phyloP scores from a whole-genome alignment of 805 yeast species.

The Cyberlindnera saturnus region DNA sequence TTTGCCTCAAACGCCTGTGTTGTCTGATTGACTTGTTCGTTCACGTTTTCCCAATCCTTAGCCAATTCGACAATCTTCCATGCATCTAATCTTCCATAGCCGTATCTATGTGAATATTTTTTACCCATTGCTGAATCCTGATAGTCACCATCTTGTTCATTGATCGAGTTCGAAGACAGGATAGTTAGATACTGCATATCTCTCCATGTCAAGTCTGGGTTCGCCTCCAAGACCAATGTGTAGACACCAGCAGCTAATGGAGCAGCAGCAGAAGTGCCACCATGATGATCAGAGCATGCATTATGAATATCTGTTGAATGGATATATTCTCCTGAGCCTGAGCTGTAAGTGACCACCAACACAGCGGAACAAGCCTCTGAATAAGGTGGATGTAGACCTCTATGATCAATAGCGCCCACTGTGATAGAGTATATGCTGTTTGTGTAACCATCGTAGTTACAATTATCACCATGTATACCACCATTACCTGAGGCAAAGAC shows the following conservation, averaged over 20 bases:
- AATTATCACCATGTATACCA: slow-evolving; percentile 73
- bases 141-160: slow-evolving; percentile 64
- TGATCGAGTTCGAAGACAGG: slow-evolving; percentile 61
- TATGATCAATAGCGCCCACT: slow-evolving; percentile 86
- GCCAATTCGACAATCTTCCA: slow-evolving; percentile 68
- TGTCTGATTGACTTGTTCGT: slow-evolving; percentile 76
- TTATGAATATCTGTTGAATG: slow-evolving; percentile 78
- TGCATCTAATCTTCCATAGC: slow-evolving; percentile 91
- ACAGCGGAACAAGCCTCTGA: slow-evolving; percentile 94
- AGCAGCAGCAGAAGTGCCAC: slow-evolving; percentile 99
- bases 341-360: slow-evolving; percentile 85
- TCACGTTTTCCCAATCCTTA: slow-evolving; percentile 71
- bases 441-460: slow-evolving; percentile 97
- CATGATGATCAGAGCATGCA: slow-evolving; percentile 69
- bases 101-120: slow-evolving; percentile 77
- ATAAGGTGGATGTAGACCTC: slow-evolving; percentile 82
- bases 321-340: slow-evolving; percentile 85
- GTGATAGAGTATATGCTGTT: slow-evolving; percentile 93
- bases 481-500: slow-evolving; percentile 98
- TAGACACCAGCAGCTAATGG: slow-evolving; percentile 97
- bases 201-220: slow-evolving; percentile 91
- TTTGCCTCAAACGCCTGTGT: slow-evolving; percentile 7
- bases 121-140: slow-evolving; percentile 59
- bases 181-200: slow-evolving; percentile 86
- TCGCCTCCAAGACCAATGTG: slow-evolving; percentile 72